Percentiles rank a stretch among this genome's conserved stretches.
phyloP scores from a whole-genome alignment of 768 basidiomycete genomes.

The Pleurotus salmoneostramineus region DNA sequence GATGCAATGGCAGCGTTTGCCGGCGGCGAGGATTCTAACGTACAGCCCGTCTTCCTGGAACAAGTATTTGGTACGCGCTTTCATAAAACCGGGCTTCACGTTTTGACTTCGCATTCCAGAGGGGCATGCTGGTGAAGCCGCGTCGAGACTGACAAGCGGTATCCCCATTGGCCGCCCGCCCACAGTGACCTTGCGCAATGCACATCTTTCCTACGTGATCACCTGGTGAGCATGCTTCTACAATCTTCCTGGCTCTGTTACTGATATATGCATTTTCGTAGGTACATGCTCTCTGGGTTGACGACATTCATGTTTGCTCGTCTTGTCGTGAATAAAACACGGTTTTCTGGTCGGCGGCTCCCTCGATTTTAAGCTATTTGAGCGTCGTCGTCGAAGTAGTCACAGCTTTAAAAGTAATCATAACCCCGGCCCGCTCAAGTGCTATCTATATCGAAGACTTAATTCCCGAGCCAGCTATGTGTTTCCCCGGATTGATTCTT shows the following conservation, averaged over 20 bases:
- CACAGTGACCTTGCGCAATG: constrained; percentile 85
- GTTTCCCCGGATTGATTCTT: neutral
- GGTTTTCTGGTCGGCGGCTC: constrained; percentile 43
- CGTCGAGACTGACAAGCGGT: constrained; percentile 57
- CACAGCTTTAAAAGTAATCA: neutral
- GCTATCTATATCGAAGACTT: neutral
- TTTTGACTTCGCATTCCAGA: constrained; percentile 41
- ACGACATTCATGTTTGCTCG: constrained; percentile 82
- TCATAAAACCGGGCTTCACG: neutral
- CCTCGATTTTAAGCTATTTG: constrained; percentile 43
- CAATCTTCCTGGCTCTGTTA: constrained; percentile 2
- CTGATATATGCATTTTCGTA: constrained; percentile 22
- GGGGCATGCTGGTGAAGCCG: constrained; percentile 77
- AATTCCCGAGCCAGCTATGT: neutral
- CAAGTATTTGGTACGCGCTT: constrained; percentile 76
- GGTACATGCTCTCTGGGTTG: constrained; percentile 86
- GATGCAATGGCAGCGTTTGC: constrained; percentile 73
- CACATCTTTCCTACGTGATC: constrained; percentile 91
- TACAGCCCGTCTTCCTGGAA: constrained; percentile 90
- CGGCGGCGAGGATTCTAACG: constrained; percentile 65
- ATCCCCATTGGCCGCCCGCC: constrained; percentile 83
- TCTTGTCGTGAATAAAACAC: constrained; percentile 54
- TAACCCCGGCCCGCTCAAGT: neutral
- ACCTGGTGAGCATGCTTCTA: constrained; percentile 66
- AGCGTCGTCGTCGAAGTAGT: neutral